These are phyloP conservation scores for Asterochloris erici DNA, from an alignment of 139 green algal genomes.

Conservation along the genomic window DNA sequence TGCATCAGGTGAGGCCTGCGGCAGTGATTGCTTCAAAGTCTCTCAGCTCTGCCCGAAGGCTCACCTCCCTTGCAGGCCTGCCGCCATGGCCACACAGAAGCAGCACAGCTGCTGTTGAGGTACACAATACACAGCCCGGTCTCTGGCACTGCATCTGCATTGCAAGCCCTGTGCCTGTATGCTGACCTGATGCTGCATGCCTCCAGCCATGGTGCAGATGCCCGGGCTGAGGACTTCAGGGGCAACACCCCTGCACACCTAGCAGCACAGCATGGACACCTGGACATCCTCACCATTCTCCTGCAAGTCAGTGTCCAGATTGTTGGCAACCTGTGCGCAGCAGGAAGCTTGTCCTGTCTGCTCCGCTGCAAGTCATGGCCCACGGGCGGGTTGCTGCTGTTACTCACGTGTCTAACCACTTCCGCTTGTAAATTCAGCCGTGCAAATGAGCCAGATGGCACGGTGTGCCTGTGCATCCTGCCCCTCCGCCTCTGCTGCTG, in stretches of 20 bases:
- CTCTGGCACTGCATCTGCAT: background rate
- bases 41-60: background rate
- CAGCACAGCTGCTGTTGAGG: background rate
- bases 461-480: too few relatives aligned
- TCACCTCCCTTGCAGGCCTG: background rate
- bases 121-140: background rate
- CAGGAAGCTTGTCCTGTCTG: too few relatives aligned
- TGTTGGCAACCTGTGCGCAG: too few relatives aligned
- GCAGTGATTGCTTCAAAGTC: background rate
- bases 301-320: conserved; percentile 22
- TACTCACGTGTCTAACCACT: too few relatives aligned
- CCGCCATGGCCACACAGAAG: background rate
- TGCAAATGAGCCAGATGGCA: too few relatives aligned
- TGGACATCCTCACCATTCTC: conserved; percentile 33
- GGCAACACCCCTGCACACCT: conserved; percentile 54
- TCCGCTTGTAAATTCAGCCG: too few relatives aligned
- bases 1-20: conserved; percentile 1
- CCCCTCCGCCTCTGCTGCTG: too few relatives aligned
- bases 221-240: conserved; percentile 21
- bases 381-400: too few relatives aligned
- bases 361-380: too few relatives aligned
- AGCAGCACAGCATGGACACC: conserved; percentile 35
- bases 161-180: background rate
- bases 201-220: conserved; percentile 22
- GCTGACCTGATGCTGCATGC: background rate